Evolutionary conservation across 257 asterid genomes (phyloP), one percentile per base, ranked within the genome.

Genomic region (Datura wrightii): DNA sequence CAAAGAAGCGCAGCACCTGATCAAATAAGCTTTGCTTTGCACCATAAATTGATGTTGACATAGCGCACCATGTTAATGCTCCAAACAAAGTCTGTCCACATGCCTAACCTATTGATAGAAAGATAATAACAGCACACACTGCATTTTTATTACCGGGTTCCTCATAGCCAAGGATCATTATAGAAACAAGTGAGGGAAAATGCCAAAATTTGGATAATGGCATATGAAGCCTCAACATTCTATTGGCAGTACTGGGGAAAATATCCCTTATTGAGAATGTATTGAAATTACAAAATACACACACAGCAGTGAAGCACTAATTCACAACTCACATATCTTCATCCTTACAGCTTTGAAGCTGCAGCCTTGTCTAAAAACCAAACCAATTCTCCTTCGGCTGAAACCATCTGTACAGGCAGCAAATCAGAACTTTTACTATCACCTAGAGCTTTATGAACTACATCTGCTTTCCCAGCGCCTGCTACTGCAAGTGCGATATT

Each of bases 301-400:
- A 63, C 66, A 62, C 79, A 5, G 46, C 14, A 34, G 36, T 15
- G 66, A 44, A 42, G 78, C 24, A 60, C 24, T 41, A 16, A 50
- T 50, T n/a, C 19, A 4, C 79, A 65, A 36, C 65, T 50, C 52
- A 24, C 54, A 50, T 10, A 31, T 63, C 56, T 16, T 42, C 65
- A 48, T 65, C 66, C 82, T 84, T 93, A 92, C 83, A 96, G 91
- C 86, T 93, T 96, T 5, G 97, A 94, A 85, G 98, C 98, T 3
- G 99, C 98, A 48, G 42, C 98, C 87, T 90, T 96, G 87, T 94
- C 99, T 85, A 96, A 89, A 88, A 93, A 92, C 99, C 99, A 96
- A 0, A 87, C 86, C 88, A 96, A 66, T 88, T 91, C 94, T 44
- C 97, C 98, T 86, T 94, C 94, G 0, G 99, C 98, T 1, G 89